Percentiles rank a stretch among this genome's conserved stretches.
These are phyloP conservation scores for Boletus vermiculosoides DNA, from an alignment of 768 basidiomycete species.

Conservation along the genomic window DNA sequence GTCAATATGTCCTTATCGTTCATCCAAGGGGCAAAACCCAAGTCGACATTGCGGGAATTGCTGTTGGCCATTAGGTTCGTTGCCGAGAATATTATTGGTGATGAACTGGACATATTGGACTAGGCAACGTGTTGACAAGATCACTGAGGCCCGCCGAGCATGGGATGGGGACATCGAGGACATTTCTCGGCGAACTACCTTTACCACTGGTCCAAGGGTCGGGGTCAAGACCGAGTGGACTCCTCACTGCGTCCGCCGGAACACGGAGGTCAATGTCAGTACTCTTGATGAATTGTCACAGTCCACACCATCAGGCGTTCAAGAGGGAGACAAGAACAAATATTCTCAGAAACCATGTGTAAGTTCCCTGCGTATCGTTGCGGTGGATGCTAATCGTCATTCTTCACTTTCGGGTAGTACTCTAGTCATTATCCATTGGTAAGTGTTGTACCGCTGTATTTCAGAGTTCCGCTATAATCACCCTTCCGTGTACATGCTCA, in stretches of 20 bases:
- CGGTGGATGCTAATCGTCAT: neutral
- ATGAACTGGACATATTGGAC: neutral
- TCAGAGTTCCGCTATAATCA: neutral
- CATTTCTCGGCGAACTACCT: conserved; percentile 16
- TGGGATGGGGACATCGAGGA: conserved; percentile 1
- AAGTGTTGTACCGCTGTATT: neutral
- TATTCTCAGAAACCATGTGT: conserved; percentile 23
- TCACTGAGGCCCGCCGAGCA: conserved; percentile 17
- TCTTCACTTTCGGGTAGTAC: conserved; percentile 12
- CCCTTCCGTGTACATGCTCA: neutral
- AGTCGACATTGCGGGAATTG: conserved; percentile 24
- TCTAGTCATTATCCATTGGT: conserved; percentile 27
- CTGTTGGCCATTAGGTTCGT: conserved; percentile 27
- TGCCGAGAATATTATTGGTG: neutral
- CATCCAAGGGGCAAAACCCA: conserved; percentile 18
- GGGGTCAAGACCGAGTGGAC: neutral
- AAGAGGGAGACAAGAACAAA: neutral
- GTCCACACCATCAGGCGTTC: neutral
- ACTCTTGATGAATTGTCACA: conserved; percentile 4
- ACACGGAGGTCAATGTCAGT: conserved; percentile 11
- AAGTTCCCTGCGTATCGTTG: neutral
- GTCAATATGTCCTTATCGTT: neutral
- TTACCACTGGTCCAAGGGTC: neutral
- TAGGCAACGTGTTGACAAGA: conserved; percentile 19
- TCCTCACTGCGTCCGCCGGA: conserved; percentile 10